Evolutionary conservation across 805 yeast species (phyloP), one percentile per base, ranked within the genome.

Genomic region (Sugiyamaella chiloensis): DNA sequence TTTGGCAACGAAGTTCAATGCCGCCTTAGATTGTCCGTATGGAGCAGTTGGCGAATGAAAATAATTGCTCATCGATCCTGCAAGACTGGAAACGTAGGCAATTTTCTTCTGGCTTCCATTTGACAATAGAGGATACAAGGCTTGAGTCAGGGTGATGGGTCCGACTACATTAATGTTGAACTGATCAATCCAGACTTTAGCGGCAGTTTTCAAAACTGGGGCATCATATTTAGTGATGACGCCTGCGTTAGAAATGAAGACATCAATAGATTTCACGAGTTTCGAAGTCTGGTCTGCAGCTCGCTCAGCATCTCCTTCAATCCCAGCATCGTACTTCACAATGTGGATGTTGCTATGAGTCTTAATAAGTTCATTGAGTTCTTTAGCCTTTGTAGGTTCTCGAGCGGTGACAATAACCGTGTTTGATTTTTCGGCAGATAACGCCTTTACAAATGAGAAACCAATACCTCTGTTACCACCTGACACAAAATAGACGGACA

Each of bases 381-480:
- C 58, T 0, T 45, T 34, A 12, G 61, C 52, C 8, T 36, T 24
- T 2, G 34, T 1, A n/a, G 51, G 52, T 24, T 39, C 50, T 5
- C 62, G 44, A 11, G 52, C 51, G 12, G 59, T 30, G 0, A 62
- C 65, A 39, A 64, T 52, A 12, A 67, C 63, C 5, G 39, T 19
- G 43, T 53, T 60, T 14, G 52, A 37, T 20, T 59, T 37, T 5
- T 54, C 47, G 7, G 42, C 45, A 21, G 58, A 44, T 16, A 66
- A 47, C 24, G 48, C 52, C 40, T 62, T 58, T 24, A 59, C 69
- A 4, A 68, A 32, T 5, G 68, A 65, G 26, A 60, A 60, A 2
- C 72, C 72, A 34, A 68, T 54, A 16, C 72, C 71, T 5, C 67
- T 47, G n/a, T n/a, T n/a, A n/a, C n/a, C n/a, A n/a, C n/a, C n/a